phyloP scores from a whole-genome alignment of 2,329 filamentous ascomycete genomes.

The Amauroascus verrucosus region DNA sequence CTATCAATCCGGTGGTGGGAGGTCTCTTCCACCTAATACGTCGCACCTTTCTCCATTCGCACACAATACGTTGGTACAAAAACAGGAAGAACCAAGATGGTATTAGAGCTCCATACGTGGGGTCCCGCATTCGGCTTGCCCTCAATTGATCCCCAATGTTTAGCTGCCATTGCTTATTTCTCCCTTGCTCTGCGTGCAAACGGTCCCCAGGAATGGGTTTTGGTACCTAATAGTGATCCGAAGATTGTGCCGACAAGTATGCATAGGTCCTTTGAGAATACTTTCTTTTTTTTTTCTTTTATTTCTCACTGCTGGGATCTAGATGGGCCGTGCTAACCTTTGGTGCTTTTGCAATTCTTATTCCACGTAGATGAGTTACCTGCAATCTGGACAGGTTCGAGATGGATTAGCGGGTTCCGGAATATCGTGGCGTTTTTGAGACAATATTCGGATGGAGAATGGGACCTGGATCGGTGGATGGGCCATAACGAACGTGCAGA shows the following conservation, averaged over 20 bases:
- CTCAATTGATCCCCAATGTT: conserved; percentile 84
- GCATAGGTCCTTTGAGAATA: conserved; percentile 26
- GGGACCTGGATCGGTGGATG: conserved; percentile 40
- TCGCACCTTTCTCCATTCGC: too few relatives aligned
- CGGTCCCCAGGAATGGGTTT: conserved; percentile 48
- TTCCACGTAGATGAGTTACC: conserved; percentile 44
- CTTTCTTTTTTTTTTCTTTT: background rate
- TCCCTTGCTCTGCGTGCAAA: conserved; percentile 44
- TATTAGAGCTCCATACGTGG: conserved; percentile 76
- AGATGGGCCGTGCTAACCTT: conserved; percentile 12
- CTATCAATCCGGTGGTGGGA: too few relatives aligned
- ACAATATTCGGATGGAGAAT: conserved; percentile 38
- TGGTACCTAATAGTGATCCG: conserved; percentile 64
- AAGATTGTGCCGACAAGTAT: conserved; percentile 60
- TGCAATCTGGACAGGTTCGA: conserved; percentile 45
- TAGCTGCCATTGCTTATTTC: conserved; percentile 71
- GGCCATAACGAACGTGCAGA: conserved; percentile 38
- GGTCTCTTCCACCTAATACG: too few relatives aligned
- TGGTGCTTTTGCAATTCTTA: background rate
- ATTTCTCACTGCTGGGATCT: background rate
- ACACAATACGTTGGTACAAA: too few relatives aligned
- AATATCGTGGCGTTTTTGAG: conserved; percentile 46
- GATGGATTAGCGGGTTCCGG: conserved; percentile 44
- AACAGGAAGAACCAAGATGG: too few relatives aligned
- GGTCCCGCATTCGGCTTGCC: conserved; percentile 79